These are phyloP conservation scores for Pseudogymnoascus sp. DNA, from an alignment of 2,329 filamentous ascomycete species.

Conservation along the genomic window DNA sequence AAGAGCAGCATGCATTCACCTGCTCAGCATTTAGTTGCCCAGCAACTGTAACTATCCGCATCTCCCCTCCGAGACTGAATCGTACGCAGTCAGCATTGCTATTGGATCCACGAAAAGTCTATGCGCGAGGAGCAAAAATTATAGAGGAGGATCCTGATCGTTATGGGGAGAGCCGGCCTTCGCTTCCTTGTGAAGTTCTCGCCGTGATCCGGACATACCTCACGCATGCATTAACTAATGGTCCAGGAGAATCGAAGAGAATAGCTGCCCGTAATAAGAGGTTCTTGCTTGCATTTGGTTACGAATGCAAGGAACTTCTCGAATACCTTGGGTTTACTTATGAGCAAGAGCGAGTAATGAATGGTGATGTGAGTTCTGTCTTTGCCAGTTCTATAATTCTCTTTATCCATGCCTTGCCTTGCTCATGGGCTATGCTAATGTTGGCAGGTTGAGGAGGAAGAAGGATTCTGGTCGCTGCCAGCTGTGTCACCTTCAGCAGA, in stretches of 20 bases:
- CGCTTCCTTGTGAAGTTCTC: slow-evolving; percentile 46
- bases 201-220: slow-evolving; percentile 52
- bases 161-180: slow-evolving; percentile 40
- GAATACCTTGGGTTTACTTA: slow-evolving; percentile 49
- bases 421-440: neutral
- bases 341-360: slow-evolving; percentile 25
- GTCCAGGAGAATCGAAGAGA: slow-evolving; percentile 40
- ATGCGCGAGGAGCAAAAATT: slow-evolving; percentile 44
- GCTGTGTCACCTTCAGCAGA: slow-evolving; percentile 12
- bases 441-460: slow-evolving; percentile 19
- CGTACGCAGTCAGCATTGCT: slow-evolving; percentile 42
- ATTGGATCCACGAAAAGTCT: slow-evolving; percentile 44
- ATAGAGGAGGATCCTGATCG: slow-evolving; percentile 42
- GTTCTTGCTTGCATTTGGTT: slow-evolving; percentile 55
- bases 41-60: slow-evolving; percentile 42
- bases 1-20: slow-evolving; percentile 43
- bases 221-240: slow-evolving; percentile 43
- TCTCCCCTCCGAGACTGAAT: slow-evolving; percentile 45
- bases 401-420: neutral
- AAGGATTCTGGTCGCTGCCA: slow-evolving; percentile 28
- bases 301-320: slow-evolving; percentile 52
- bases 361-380: slow-evolving; percentile 32
- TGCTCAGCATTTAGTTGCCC: slow-evolving; percentile 54
- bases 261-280: slow-evolving; percentile 56
- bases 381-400: neutral